A percentile compares a stretch with the other conserved stretches of the same genome.
Evolutionary conservation across 148 eudicot species (phyloP).

Genomic region (Gaultheria prostrata): DNA sequence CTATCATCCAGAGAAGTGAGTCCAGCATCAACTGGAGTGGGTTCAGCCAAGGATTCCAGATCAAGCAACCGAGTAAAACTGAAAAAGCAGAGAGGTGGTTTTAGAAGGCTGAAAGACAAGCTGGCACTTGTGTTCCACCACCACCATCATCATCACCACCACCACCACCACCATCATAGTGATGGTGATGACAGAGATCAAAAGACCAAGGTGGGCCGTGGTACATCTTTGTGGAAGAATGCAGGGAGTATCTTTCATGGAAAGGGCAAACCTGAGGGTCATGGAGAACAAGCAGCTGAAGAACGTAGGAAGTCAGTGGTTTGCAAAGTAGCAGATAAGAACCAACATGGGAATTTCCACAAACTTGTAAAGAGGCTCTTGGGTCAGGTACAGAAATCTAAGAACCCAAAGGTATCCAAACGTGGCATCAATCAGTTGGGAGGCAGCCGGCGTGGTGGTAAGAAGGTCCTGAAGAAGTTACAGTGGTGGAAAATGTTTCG

Average conservation of each 20-base stretch:
- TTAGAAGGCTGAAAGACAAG: conserved; percentile 51
- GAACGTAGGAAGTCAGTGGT: conserved; percentile 32
- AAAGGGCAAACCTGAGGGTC: conserved; percentile 20
- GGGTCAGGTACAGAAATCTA: conserved; percentile 44
- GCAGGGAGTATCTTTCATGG: conserved; percentile 31
- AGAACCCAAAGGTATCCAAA: conserved; percentile 37
- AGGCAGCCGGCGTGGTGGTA: conserved; percentile 15
- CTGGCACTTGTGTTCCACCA: conserved; percentile 66
- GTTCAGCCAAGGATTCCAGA: conserved; percentile 14
- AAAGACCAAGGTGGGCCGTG: conserved; percentile 13
- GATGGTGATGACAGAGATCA: conserved; percentile 9
- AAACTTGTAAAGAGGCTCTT: conserved; percentile 44
- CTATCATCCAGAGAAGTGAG: background rate
- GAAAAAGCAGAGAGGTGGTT: conserved; percentile 27
- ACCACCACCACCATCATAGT: conserved; percentile 32
- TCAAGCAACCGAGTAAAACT: conserved; percentile 13
- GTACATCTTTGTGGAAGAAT: conserved; percentile 31
- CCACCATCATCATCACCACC: conserved; percentile 76
- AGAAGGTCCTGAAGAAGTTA: conserved; percentile 27
- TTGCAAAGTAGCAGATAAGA: conserved; percentile 30
- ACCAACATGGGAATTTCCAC: conserved; percentile 38
- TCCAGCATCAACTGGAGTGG: conserved; percentile 17
- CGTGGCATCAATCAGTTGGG: conserved; percentile 15
- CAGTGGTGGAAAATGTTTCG: conserved; percentile 42
- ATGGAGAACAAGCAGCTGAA: conserved; percentile 31